Evolutionary conservation across 176 grass and related monocot genomes (phyloP).

Genomic region (Oryza meyeriana): DNA sequence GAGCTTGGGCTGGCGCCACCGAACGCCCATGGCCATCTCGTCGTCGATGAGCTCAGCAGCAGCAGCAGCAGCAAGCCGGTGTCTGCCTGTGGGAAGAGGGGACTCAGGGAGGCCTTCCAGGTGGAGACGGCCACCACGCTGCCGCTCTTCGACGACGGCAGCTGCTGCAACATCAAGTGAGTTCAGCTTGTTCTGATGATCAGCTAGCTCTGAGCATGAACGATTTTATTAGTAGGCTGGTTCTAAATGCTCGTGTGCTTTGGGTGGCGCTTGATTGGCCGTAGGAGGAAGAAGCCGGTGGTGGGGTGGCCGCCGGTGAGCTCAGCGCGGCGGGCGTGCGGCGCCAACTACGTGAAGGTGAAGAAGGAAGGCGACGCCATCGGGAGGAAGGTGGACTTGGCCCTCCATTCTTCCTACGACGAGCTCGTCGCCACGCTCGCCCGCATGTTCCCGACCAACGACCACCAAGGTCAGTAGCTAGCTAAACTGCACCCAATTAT

Average conservation of each 20-base stretch:
- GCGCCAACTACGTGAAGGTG: conserved; percentile 73
- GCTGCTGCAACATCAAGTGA: conserved; percentile 20
- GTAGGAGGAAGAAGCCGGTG: conserved; percentile 29
- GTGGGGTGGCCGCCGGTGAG: conserved; percentile 92
- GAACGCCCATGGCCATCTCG: conserved; percentile 1
- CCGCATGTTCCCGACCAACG: conserved; percentile 63
- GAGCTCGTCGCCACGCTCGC: conserved; percentile 62
- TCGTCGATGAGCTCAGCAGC: background rate
- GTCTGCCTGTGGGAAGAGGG: conserved; percentile 42
- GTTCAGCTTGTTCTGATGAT: too few relatives aligned
- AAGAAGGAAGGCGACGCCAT: conserved; percentile 82
- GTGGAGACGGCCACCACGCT: conserved; percentile 20
- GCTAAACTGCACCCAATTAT: background rate
- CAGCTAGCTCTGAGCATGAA: too few relatives aligned
- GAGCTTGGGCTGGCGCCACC: conserved; percentile 80
- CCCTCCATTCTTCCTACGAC: conserved; percentile 61
- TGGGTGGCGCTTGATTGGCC: background rate
- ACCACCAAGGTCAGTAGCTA: conserved; percentile 19
- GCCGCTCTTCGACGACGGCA: conserved; percentile 64
- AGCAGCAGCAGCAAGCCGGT: background rate
- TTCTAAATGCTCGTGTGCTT: too few relatives aligned
- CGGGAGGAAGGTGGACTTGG: conserved; percentile 81
- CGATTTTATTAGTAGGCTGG: too few relatives aligned
- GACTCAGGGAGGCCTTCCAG: conserved; percentile 40
- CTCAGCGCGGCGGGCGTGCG: conserved; percentile 37